Conservation (phyloP, 2,329 filamentous ascomycete genomes). For the Stagonosporopsis rhizophila region DNA sequence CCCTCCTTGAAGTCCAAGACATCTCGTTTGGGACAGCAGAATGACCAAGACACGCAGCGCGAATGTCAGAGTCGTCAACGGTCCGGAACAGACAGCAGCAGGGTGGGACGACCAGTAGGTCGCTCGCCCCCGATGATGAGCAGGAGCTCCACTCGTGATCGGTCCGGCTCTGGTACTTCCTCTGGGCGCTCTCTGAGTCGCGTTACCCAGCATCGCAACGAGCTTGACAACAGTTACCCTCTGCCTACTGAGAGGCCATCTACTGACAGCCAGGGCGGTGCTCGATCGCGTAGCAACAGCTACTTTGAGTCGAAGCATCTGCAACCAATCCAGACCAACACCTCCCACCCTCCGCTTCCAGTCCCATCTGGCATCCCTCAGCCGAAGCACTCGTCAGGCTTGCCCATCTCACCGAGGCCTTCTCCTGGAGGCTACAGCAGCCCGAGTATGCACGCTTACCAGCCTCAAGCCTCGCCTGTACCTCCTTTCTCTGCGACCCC, state of each 20-base stretch:
- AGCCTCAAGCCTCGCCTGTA: slow-evolving; percentile 53
- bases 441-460: slow-evolving; percentile 37
- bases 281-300: slow-evolving; percentile 49
- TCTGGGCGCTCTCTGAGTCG: slow-evolving; percentile 63
- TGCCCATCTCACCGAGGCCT: slow-evolving; percentile 46
- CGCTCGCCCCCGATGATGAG: slow-evolving; percentile 51
- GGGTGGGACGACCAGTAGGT: slow-evolving; percentile 36
- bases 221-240: slow-evolving; percentile 54
- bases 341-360: slow-evolving; percentile 36
- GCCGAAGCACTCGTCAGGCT: slow-evolving; percentile 34
- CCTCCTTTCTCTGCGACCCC: slow-evolving; percentile 60
- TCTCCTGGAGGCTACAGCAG: slow-evolving; percentile 49
- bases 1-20: slow-evolving; percentile 39
- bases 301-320: slow-evolving; percentile 49
- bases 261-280: slow-evolving; percentile 35
- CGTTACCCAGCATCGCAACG: slow-evolving; percentile 57
- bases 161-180: slow-evolving; percentile 62
- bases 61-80: slow-evolving; percentile 41
- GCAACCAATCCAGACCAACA: slow-evolving; percentile 45
- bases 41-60: slow-evolving; percentile 45
- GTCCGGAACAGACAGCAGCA: slow-evolving; percentile 44
- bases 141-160: slow-evolving; percentile 55
- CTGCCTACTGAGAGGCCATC: slow-evolving; percentile 37
- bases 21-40: slow-evolving; percentile 42
- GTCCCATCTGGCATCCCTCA: slow-evolving; percentile 28